Conservation (phyloP, 2,329 filamentous ascomycete genomes). For the Alternaria conjuncta region DNA sequence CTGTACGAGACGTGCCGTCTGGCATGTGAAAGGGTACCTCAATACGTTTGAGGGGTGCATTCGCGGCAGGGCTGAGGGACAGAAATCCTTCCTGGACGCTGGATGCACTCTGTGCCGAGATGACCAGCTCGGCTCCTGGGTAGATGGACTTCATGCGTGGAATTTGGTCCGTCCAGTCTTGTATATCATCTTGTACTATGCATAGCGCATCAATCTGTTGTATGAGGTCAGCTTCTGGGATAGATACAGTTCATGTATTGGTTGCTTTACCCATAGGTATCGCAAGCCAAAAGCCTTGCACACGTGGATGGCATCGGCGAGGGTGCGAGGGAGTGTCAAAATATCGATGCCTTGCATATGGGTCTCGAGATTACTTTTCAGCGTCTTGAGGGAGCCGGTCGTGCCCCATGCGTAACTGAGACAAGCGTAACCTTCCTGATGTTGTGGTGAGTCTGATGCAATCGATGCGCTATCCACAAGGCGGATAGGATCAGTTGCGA, state of each 20-base stretch:
- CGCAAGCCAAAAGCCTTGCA: not conserved
- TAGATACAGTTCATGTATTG: not conserved
- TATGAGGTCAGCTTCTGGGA: not conserved
- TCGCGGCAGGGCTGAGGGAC: not conserved
- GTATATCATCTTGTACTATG: not conserved
- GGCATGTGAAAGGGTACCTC: not conserved
- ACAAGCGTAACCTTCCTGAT: not conserved
- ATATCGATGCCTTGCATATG: not conserved
- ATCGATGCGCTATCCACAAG: not conserved
- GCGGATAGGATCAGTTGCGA: not conserved
- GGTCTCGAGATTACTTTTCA: not conserved
- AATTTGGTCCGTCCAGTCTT: conserved; percentile 1
- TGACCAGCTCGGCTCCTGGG: not conserved
- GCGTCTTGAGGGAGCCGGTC: not conserved
- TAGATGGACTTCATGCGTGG: conserved; percentile 1
- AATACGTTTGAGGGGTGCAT: not conserved
- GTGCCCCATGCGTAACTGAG: conserved; percentile 4
- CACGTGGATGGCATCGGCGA: not conserved
- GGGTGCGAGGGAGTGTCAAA: not conserved
- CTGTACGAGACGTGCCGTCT: not conserved
- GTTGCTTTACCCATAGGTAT: not conserved
- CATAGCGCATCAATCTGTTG: conserved; percentile 1
- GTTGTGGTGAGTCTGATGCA: not conserved
- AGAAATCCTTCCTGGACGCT: not conserved
- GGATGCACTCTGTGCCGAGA: not conserved